Conservation (phyloP, 2,329 filamentous ascomycete species). For the Gaeumannomyces sp. region DNA sequence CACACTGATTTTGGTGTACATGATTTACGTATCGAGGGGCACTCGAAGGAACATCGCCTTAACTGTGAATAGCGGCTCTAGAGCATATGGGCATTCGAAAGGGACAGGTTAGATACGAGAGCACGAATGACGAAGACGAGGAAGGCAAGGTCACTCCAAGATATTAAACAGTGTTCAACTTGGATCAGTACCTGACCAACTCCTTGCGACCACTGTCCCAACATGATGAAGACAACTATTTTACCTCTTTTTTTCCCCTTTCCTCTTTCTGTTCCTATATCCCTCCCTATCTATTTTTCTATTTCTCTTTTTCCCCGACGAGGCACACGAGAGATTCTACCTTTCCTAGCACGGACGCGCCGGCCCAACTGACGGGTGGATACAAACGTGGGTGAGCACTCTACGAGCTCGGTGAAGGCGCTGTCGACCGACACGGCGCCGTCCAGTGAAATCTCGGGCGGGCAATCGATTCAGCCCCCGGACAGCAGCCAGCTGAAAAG, state of each 20-base stretch:
- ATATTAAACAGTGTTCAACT: not conserved
- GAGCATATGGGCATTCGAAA: not conserved
- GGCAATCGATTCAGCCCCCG: not conserved
- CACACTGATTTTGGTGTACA: not conserved
- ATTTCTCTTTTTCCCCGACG: not conserved
- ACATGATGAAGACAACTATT: not conserved
- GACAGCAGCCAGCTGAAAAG: not conserved
- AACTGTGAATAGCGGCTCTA: not conserved
- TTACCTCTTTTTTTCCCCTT: too few relatives aligned
- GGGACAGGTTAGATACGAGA: not conserved
- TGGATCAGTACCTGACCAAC: not conserved
- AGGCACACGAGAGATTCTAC: too few relatives aligned
- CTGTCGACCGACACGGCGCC: too few relatives aligned
- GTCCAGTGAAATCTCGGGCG: too few relatives aligned
- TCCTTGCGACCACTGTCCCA: not conserved
- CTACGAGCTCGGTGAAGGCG: not conserved
- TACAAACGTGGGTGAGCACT: not conserved
- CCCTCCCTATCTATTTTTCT: too few relatives aligned
- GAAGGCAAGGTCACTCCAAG: not conserved
- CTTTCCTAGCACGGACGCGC: too few relatives aligned
- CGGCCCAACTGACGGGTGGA: too few relatives aligned
- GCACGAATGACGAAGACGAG: not conserved
- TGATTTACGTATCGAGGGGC: not conserved
- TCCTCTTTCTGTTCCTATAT: too few relatives aligned
- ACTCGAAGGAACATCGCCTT: not conserved